Base-by-base conservation (phyloP, 257 asterid species). In the Solanum pennellii region DNA sequence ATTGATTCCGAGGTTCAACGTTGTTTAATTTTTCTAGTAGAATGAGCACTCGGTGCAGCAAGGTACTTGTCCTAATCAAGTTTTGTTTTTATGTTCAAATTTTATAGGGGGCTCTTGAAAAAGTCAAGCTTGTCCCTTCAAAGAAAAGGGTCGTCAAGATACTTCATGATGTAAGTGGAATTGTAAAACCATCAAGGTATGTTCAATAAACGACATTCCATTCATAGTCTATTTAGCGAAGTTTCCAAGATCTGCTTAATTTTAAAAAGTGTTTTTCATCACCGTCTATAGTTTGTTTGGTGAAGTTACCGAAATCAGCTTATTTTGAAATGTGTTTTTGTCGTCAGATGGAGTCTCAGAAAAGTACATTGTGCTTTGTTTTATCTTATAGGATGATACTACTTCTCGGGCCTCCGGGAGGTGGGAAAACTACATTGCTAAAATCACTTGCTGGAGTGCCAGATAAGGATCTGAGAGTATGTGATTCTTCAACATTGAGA, bases 391-490 rank as follows among this genome's bases (percentile, higher is more conserved):
- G 99, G 97, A 93, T 95, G 97, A 93, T 99, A 23, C 94, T 97
- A 73, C 98, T 97, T 90, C 98, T 97, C 39, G 99, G 99, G 65
- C 99, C 99, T 87, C 99, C 99, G 3, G 93, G 99, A 4, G 83
- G 98, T 13, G 99, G 99, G 83, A 97, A 97, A 90, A 97, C 99
- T 35, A 90, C 93, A 35, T 86, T 96, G 88, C 90, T 97, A 42
- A 94, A 94, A 89, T 94, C 99, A 80, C 98, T 97, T 66, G 94
- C 99, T 11, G 99, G 95, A 72, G 92, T 87, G 74, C 91, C 90
- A 83, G 99, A 96, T 72, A 88, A 91, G 86, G 95, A 96, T 84
- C 93, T 92, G 31, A 89, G 90, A 88, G 94, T 92, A 68, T 49
- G 88, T 75, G 41, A 37, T 75, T 65, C 62, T 65, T 56, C 47